A percentile compares a stretch with the other conserved stretches of the same genome.
Conservation (phyloP, 2,329 filamentous ascomycete genomes). For the Sarocladiaceae sp. region DNA sequence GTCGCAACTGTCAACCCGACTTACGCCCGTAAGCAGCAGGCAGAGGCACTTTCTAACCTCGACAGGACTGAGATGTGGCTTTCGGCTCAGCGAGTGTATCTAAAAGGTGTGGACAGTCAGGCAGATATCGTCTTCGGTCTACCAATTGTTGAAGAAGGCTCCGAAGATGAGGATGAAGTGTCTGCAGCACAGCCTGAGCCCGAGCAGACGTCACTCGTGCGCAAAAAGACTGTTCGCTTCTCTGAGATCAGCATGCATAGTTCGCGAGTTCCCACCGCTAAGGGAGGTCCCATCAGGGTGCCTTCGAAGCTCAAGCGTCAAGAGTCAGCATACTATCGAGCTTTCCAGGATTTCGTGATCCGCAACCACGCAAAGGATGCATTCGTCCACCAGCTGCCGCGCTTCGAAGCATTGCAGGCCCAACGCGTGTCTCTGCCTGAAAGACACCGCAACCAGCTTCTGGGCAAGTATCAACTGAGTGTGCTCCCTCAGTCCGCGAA, state of each 20-base stretch:
- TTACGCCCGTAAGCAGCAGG: constrained; percentile 70
- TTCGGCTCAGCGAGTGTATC: constrained; percentile 72
- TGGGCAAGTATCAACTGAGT: constrained; percentile 79
- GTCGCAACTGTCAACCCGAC: constrained; percentile 68
- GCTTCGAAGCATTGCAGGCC: constrained; percentile 85
- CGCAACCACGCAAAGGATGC: constrained; percentile 65
- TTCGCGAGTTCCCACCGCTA: not conserved
- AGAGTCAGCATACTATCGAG: constrained; percentile 82
- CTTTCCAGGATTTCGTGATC: constrained; percentile 72
- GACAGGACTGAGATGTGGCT: constrained; percentile 88
- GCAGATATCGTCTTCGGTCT: constrained; percentile 21
- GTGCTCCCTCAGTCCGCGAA: constrained; percentile 64
- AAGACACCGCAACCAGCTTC: constrained; percentile 73
- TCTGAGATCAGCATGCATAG: constrained; percentile 47
- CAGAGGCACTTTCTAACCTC: constrained; percentile 67
- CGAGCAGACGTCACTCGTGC: constrained; percentile 23
- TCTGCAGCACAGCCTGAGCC: constrained; percentile 19
- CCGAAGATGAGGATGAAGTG: constrained; percentile 21
- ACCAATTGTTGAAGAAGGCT: constrained; percentile 25
- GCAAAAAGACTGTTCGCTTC: constrained; percentile 75
- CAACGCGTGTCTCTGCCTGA: constrained; percentile 70
- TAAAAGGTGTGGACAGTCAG: constrained; percentile 57
- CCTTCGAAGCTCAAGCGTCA: constrained; percentile 49
- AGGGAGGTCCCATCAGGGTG: constrained; percentile 38
- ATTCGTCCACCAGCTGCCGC: constrained; percentile 78